phyloP scores from a whole-genome alignment of 768 basidiomycete species.

The Calocybe cyanea region DNA sequence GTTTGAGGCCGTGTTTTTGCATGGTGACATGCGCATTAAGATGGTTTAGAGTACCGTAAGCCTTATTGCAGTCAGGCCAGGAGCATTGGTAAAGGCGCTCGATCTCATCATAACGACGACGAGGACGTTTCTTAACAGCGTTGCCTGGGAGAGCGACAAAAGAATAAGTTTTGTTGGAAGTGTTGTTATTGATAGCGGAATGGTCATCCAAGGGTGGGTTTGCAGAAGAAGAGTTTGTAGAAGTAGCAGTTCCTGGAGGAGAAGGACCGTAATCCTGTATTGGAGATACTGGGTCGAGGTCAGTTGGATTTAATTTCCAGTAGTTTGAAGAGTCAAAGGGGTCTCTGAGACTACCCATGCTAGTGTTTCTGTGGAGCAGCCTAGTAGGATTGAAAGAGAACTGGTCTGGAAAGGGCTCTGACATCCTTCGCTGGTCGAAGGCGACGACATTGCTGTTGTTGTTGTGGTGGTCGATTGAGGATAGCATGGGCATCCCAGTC shows the following conservation, averaged over 20 bases:
- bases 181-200: slow-evolving; percentile 26
- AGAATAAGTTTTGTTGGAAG: slow-evolving; percentile 69
- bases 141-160: slow-evolving; percentile 82
- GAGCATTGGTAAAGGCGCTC: slow-evolving; percentile 90
- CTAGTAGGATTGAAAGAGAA: no score
- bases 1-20: slow-evolving; percentile 92
- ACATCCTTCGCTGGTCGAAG: no score
- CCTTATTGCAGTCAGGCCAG: slow-evolving; percentile 72
- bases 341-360: no score
- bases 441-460: slow-evolving; percentile 20
- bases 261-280: slow-evolving; percentile 53
- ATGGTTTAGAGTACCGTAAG: slow-evolving; percentile 94
- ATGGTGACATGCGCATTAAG: slow-evolving; percentile 98
- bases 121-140: slow-evolving; percentile 78
- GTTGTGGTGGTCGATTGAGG: slow-evolving; percentile 18
- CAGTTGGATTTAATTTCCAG: no score
- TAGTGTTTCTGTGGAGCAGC: no score
- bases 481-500: slow-evolving; percentile 16
- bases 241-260: slow-evolving; percentile 60
- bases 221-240: slow-evolving; percentile 49
- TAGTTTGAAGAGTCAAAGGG: no score
- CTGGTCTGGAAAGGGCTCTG: no score
- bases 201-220: slow-evolving; percentile 20
- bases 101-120: slow-evolving; percentile 90
- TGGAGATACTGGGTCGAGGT: no score